These are phyloP conservation scores for Datura wrightii DNA, from an alignment of 257 asterid genomes.

Conservation along the genomic window DNA sequence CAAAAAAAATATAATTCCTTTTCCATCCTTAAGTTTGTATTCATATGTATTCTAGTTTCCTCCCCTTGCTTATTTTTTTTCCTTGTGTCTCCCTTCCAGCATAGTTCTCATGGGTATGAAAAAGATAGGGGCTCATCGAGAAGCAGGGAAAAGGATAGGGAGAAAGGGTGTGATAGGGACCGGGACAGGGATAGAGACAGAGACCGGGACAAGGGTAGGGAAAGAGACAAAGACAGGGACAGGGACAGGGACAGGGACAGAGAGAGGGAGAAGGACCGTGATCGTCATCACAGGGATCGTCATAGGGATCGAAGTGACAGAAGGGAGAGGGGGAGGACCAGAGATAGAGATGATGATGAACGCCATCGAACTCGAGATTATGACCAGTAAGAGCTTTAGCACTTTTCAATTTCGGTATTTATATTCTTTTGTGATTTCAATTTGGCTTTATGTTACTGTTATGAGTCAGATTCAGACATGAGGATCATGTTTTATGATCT, in stretches of 20 bases:
- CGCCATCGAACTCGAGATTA: constrained; percentile 63
- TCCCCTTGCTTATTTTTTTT: neutral
- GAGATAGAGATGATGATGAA: constrained; percentile 73
- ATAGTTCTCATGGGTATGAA: constrained; percentile 55
- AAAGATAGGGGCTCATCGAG: constrained; percentile 59
- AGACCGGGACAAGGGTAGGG: constrained; percentile 39
- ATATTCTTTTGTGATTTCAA: constrained; percentile 1
- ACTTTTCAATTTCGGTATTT: constrained; percentile 1
- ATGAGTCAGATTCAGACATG: constrained; percentile 9
- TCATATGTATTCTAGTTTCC: neutral
- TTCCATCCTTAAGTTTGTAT: neutral
- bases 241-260: constrained; percentile 53
- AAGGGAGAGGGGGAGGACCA: constrained; percentile 72
- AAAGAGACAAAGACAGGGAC: constrained; percentile 40
- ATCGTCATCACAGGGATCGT: constrained; percentile 69
- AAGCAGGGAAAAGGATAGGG: constrained; percentile 50
- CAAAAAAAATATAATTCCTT: neutral
- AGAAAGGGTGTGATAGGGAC: constrained; percentile 45
- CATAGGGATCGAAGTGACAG: constrained; percentile 74
- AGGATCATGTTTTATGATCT: constrained; percentile 23
- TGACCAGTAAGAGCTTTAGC: constrained; percentile 63
- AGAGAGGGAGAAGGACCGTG: constrained; percentile 69
- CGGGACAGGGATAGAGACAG: constrained; percentile 44
- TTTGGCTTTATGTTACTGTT: constrained; percentile 24
- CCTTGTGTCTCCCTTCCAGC: constrained; percentile 48